phyloP scores from a whole-genome alignment of 2,329 filamentous ascomycete species.

The Dryadomyces quercus-mongolicae region DNA sequence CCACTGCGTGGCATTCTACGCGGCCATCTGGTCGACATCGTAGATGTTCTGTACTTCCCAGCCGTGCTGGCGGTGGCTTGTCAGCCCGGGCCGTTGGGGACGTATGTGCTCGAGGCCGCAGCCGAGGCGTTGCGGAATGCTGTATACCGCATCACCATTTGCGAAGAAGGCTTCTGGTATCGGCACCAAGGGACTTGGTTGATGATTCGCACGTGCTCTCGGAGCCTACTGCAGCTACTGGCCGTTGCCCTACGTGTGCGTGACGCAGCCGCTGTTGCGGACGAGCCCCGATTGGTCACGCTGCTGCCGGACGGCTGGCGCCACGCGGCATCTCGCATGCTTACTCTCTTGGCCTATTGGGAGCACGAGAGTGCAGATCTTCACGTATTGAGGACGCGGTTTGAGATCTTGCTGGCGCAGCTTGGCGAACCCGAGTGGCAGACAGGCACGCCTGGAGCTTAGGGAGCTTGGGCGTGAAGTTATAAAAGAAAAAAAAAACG shows the following conservation, averaged over 20 bases:
- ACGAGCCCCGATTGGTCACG: background rate
- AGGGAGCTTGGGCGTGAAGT: too few species aligned
- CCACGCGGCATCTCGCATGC: background rate
- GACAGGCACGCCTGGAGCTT: background rate
- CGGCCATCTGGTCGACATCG: conserved; percentile 24
- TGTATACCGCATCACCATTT: background rate
- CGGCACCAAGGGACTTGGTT: conserved; percentile 30
- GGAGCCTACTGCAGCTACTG: conserved; percentile 26
- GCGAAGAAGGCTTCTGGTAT: conserved; percentile 22
- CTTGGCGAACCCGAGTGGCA: background rate
- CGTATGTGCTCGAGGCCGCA: background rate
- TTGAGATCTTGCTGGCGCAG: background rate
- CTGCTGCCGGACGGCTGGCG: conserved; percentile 1
- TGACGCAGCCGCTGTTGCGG: background rate
- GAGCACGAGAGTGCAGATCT: conserved; percentile 1
- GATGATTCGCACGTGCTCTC: conserved; percentile 26
- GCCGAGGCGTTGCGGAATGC: background rate
- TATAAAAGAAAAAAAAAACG: too few species aligned
- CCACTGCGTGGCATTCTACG: conserved; percentile 27
- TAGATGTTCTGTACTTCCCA: conserved; percentile 24
- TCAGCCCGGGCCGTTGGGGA: background rate
- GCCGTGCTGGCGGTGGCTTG: background rate
- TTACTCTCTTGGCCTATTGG: background rate
- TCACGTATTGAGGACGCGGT: background rate
- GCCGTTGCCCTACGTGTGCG: conserved; percentile 11